These are phyloP conservation scores for Chloranthus sessilifolius DNA, from an alignment of 164 flowering plant species.

Conservation along the genomic window DNA sequence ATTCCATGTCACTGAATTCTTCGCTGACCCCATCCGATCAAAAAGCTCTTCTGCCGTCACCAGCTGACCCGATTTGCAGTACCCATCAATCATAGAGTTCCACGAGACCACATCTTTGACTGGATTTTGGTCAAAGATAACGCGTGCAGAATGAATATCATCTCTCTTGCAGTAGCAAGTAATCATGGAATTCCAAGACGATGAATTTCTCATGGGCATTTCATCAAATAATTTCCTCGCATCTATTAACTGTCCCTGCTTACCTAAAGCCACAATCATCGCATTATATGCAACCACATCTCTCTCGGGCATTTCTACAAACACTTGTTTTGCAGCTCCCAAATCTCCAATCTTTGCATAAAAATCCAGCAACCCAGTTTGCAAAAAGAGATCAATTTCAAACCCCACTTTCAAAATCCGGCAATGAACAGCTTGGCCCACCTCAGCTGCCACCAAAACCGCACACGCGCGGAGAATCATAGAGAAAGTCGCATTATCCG, in stretches of 20 bases:
- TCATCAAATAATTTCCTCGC: conserved; percentile 31
- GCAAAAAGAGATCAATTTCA: conserved; percentile 24
- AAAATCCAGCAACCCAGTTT: conserved; percentile 42
- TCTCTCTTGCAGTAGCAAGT: conserved; percentile 30
- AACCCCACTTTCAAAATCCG: conserved; percentile 28
- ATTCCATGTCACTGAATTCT: conserved; percentile 34
- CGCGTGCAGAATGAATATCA: conserved; percentile 23
- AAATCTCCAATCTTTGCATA: conserved; percentile 35
- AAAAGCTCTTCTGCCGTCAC: conserved; percentile 28
- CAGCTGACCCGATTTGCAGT: conserved; percentile 22
- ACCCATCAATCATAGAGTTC: conserved; percentile 42
- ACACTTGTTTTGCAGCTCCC: conserved; percentile 27
- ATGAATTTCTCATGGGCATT: conserved; percentile 25
- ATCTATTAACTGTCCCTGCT: conserved; percentile 15
- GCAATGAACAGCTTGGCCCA: conserved; percentile 33
- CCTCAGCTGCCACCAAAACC: neutral
- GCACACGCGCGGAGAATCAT: conserved; percentile 26
- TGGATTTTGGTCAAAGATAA: conserved; percentile 26
- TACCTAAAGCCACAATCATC: conserved; percentile 29
- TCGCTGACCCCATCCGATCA: conserved; percentile 23
- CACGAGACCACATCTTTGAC: conserved; percentile 35
- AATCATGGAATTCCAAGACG: conserved; percentile 39
- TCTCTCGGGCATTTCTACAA: conserved; percentile 34
- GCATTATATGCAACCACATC: conserved; percentile 37
- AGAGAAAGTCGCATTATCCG: conserved; percentile 17